Percentiles rank a stretch among this genome's conserved stretches.
Evolutionary conservation across 2,329 filamentous ascomycete species (phyloP).

Genomic region (Hypoxylon sp.): DNA sequence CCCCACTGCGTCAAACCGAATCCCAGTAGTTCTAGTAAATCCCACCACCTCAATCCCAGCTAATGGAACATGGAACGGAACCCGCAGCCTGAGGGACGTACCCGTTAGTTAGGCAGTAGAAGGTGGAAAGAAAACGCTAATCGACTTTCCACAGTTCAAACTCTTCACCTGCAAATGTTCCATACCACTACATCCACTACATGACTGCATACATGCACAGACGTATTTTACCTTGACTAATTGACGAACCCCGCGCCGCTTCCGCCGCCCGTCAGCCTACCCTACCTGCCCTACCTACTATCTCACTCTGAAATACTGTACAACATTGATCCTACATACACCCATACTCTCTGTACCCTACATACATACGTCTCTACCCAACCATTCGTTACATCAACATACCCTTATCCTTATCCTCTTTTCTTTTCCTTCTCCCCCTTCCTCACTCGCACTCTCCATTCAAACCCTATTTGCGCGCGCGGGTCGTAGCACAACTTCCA

Average conservation of each 20-base stretch:
- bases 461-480: slow-evolving; percentile 35
- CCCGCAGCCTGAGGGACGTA: slow-evolving; percentile 28
- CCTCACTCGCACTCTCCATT: slow-evolving; percentile 22
- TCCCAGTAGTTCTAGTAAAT: neutral
- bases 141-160: slow-evolving; percentile 9
- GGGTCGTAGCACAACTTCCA: slow-evolving; percentile 40
- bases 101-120: neutral
- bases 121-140: neutral
- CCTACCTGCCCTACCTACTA: neutral
- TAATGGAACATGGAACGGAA: too few relatives aligned
- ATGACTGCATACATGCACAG: neutral
- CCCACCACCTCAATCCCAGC: too few relatives aligned
- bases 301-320: slow-evolving; percentile 1
- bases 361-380: slow-evolving; percentile 26
- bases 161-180: slow-evolving; percentile 6
- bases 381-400: slow-evolving; percentile 26
- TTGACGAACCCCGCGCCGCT: slow-evolving; percentile 38
- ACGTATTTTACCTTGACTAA: slow-evolving; percentile 14
- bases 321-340: slow-evolving; percentile 11
- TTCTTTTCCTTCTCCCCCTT: slow-evolving; percentile 15
- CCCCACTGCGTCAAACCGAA: slow-evolving; percentile 12
- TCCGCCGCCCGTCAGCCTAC: slow-evolving; percentile 36
- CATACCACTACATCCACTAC: too few relatives aligned
- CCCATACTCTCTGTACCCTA: neutral
- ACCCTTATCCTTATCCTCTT: slow-evolving; percentile 26